Percentiles rank a stretch among this genome's conserved stretches.
Conservation (phyloP, 2,329 filamentous ascomycete species). For the Colletotrichum cereale region DNA sequence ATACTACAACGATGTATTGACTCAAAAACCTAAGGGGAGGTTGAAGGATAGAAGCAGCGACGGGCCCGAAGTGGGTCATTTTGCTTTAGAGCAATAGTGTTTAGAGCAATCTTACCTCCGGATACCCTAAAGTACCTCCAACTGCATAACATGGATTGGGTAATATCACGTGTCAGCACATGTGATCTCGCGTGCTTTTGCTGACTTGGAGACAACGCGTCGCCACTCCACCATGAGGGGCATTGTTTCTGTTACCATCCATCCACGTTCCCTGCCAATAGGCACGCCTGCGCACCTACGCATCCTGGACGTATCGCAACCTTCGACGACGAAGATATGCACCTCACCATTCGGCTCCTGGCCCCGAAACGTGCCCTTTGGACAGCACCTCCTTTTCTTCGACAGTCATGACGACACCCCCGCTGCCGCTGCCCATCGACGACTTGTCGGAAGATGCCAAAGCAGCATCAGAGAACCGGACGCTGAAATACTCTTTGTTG, state of each 20-base stretch:
- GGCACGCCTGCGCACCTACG: background rate
- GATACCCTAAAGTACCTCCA: background rate
- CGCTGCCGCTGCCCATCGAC: slow-evolving; percentile 14
- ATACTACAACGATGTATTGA: background rate
- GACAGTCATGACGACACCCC: slow-evolving; percentile 41
- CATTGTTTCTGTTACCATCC: background rate
- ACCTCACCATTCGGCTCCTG: background rate
- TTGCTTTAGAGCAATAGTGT: slow-evolving; percentile 13
- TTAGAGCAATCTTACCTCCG: slow-evolving; percentile 25
- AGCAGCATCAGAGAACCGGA: slow-evolving; percentile 57
- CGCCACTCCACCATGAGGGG: background rate
- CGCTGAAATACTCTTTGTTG: slow-evolving; percentile 89
- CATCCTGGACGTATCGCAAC: background rate
- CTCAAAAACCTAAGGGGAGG: background rate
- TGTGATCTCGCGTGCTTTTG: slow-evolving; percentile 34
- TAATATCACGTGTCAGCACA: background rate
- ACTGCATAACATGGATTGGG: too few species aligned
- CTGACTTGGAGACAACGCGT: slow-evolving; percentile 17
- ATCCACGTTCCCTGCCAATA: background rate
- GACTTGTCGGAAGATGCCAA: slow-evolving; percentile 11
- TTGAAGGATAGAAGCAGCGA: background rate
- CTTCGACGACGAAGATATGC: slow-evolving; percentile 21
- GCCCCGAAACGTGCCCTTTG: background rate
- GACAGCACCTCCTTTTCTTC: background rate
- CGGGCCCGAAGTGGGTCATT: background rate